phyloP scores from a whole-genome alignment of 2,329 filamentous ascomycete genomes.

The Escovopsis sp. region DNA sequence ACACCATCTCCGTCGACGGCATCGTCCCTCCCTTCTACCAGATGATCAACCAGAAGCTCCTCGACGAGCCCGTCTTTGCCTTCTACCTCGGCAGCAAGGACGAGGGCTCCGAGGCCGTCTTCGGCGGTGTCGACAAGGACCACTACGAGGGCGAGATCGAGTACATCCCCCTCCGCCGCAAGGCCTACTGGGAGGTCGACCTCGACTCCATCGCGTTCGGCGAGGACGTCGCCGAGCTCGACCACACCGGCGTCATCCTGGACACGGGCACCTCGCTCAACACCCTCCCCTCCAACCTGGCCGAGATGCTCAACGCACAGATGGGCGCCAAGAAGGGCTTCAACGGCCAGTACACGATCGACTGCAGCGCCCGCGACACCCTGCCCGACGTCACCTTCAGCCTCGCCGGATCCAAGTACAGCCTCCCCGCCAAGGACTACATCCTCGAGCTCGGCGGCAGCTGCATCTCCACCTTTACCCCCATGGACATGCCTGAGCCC shows the following conservation, averaged over 20 bases:
- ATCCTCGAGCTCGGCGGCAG: slow-evolving; percentile 89
- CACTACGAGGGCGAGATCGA: slow-evolving; percentile 77
- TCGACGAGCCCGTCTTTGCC: slow-evolving; percentile 87
- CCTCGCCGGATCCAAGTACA: slow-evolving; percentile 84
- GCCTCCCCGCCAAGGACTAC: slow-evolving; percentile 79
- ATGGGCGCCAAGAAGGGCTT: slow-evolving; percentile 97
- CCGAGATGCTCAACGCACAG: slow-evolving; percentile 92
- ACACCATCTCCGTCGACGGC: slow-evolving; percentile 92
- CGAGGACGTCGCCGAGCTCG: slow-evolving; percentile 71
- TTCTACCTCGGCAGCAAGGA: slow-evolving; percentile 79
- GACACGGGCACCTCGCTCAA: slow-evolving; percentile 98
- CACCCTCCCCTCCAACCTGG: slow-evolving; percentile 77
- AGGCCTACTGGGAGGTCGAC: slow-evolving; percentile 99
- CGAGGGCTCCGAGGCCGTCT: slow-evolving; percentile 71
- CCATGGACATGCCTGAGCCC: slow-evolving; percentile 82
- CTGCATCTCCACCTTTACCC: slow-evolving; percentile 96
- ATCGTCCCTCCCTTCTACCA: slow-evolving; percentile 95
- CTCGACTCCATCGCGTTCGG: slow-evolving; percentile 85
- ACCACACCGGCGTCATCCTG: slow-evolving; percentile 89
- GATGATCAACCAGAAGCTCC: slow-evolving; percentile 75
- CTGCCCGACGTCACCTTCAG: slow-evolving; percentile 89
- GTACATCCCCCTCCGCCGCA: slow-evolving; percentile 88
- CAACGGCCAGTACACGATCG: slow-evolving; percentile 91
- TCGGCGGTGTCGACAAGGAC: slow-evolving; percentile 73
- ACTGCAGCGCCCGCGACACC: slow-evolving; percentile 68